A percentile compares a stretch with the other conserved stretches of the same genome.
phyloP scores from a whole-genome alignment of 2,329 filamentous ascomycete species.

The Fusarium clavum region DNA sequence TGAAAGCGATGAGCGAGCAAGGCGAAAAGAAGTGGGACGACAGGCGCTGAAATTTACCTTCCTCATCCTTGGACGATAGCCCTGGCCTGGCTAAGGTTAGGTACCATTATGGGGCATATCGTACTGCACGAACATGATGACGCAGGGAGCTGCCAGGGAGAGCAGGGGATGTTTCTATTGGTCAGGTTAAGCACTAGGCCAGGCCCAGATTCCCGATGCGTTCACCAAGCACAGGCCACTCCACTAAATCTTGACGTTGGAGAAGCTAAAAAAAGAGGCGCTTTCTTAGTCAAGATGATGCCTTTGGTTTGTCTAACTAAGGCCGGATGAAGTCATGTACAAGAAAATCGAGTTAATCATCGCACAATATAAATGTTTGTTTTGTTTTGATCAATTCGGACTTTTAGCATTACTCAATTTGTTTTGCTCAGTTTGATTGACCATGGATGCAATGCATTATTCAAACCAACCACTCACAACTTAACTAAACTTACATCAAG shows the following conservation, averaged over 20 bases:
- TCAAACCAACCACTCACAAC: constrained; percentile 46
- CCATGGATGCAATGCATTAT: neutral
- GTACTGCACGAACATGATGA: constrained; percentile 28
- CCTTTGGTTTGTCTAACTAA: constrained; percentile 19
- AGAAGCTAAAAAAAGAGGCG: constrained; percentile 18
- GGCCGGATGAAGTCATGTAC: constrained; percentile 34
- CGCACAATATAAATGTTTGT: neutral
- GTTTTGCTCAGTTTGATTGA: neutral
- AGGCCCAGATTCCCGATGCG: constrained; percentile 31
- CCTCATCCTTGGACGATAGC: constrained; percentile 23
- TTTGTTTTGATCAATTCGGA: neutral
- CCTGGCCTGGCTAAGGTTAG: neutral
- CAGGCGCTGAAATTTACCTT: constrained; percentile 15
- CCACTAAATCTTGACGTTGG: constrained; percentile 16
- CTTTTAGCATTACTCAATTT: neutral
- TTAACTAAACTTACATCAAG: constrained; percentile 66
- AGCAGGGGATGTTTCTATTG: constrained; percentile 7
- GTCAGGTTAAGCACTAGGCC: neutral
- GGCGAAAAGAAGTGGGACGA: constrained; percentile 34
- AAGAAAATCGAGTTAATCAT: constrained; percentile 1
- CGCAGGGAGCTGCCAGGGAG: constrained; percentile 27
- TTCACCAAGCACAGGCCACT: constrained; percentile 23
- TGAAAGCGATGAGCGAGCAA: constrained; percentile 10
- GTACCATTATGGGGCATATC: constrained; percentile 1
- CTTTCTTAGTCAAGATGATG: constrained; percentile 2